Percentiles rank a stretch among this genome's conserved stretches.
Evolutionary conservation across 306 rosid species (phyloP).

Genomic region (Inga oerstediana): DNA sequence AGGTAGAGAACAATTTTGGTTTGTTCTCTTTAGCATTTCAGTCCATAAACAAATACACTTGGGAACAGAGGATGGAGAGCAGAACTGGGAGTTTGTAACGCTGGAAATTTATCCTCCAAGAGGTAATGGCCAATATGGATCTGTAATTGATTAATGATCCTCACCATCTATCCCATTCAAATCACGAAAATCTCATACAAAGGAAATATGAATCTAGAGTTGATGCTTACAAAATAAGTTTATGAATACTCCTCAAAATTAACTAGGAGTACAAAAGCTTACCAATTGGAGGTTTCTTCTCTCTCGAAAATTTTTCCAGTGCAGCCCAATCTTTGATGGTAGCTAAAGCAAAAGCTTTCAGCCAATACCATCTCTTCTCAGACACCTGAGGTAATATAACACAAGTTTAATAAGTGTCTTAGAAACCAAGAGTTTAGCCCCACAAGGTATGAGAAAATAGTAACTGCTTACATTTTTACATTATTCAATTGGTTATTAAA

Average conservation of each 20-base stretch:
- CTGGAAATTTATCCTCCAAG: slow-evolving; percentile 20
- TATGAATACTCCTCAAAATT: background rate
- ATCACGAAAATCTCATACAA: background rate
- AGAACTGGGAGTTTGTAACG: background rate
- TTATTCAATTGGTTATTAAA: slow-evolving; percentile 17
- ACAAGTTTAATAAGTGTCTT: slow-evolving; percentile 24
- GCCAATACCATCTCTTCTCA: slow-evolving; percentile 99
- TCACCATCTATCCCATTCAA: slow-evolving; percentile 16
- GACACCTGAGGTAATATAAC: slow-evolving; percentile 65
- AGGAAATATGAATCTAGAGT: background rate
- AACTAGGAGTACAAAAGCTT: slow-evolving; percentile 33
- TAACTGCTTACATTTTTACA: background rate
- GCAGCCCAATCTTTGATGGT: slow-evolving; percentile 94
- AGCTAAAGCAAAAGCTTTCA: slow-evolving; percentile 94
- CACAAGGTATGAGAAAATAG: slow-evolving; percentile 1
- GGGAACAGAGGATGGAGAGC: background rate
- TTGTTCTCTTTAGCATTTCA: background rate
- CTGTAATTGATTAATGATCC: slow-evolving; percentile 1
- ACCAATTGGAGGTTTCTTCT: slow-evolving; percentile 93
- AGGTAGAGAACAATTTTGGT: background rate
- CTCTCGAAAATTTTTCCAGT: slow-evolving; percentile 88
- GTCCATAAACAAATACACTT: background rate
- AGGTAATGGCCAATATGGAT: slow-evolving; percentile 9
- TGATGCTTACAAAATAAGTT: slow-evolving; percentile 9
- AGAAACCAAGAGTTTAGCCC: slow-evolving; percentile 7